These are phyloP conservation scores for Aspergillus homomorphus DNA, from an alignment of 495 filamentous ascomycete species.

Conservation along the genomic window DNA sequence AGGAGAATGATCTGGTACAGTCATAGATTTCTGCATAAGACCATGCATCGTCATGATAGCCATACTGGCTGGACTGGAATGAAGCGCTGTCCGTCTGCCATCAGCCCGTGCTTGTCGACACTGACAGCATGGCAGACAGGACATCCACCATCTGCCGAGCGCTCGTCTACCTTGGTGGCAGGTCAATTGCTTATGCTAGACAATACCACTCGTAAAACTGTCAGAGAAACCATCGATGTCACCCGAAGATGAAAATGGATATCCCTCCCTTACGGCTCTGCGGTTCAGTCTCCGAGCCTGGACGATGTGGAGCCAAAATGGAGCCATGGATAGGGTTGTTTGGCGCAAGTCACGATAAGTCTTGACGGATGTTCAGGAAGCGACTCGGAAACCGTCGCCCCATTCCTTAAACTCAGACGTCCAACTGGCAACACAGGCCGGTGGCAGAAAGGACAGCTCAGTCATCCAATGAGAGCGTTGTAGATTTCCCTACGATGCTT, in stretches of 20 bases:
- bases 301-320: constrained; percentile 4
- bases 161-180: background rate
- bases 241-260: background rate
- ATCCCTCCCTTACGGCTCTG: constrained; percentile 1
- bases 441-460: background rate
- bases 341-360: constrained; percentile 3
- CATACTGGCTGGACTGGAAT: background rate
- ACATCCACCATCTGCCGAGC: background rate
- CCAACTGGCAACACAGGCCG: background rate
- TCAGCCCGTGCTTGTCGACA: background rate
- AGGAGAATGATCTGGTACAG: no score
- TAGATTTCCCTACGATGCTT: background rate
- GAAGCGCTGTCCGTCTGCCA: background rate
- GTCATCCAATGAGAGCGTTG: background rate
- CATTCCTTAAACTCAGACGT: constrained; percentile 13
- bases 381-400: background rate
- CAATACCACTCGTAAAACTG: background rate
- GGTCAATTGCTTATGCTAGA: background rate
- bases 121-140: background rate
- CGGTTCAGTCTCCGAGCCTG: constrained; percentile 9
- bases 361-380: background rate
- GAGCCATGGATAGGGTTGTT: constrained; percentile 17
- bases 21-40: no score
- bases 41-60: no score
- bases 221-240: background rate